A percentile compares a stretch with the other conserved stretches of the same genome.
These are phyloP conservation scores for Monascus purpureus DNA, from an alignment of 495 filamentous ascomycete species.

Conservation along the genomic window DNA sequence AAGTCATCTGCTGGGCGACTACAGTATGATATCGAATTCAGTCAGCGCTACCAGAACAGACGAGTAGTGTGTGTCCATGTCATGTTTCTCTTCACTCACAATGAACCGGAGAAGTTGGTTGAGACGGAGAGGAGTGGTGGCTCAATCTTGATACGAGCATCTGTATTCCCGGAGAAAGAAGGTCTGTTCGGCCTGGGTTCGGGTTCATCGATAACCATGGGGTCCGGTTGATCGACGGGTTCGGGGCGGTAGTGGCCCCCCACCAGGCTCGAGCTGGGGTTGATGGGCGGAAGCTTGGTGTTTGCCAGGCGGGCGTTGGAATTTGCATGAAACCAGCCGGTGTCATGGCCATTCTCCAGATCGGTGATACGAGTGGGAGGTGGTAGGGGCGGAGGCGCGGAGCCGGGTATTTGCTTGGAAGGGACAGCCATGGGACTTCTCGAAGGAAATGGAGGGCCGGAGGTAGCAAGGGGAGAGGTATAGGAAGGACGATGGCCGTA, in stretches of 20 bases:
- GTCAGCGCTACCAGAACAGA: no score
- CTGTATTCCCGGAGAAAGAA: slow-evolving; percentile 19
- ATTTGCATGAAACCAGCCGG: slow-evolving; percentile 48
- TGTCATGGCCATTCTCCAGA: slow-evolving; percentile 40
- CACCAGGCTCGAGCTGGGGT: slow-evolving; percentile 40
- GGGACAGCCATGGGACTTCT: slow-evolving; percentile 44
- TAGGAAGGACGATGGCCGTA: slow-evolving; percentile 10
- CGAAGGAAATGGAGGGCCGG: slow-evolving; percentile 21
- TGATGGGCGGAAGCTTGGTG: slow-evolving; percentile 30
- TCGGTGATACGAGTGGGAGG: slow-evolving; percentile 43
- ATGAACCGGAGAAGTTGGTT: slow-evolving; percentile 26
- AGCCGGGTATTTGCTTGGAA: slow-evolving; percentile 28
- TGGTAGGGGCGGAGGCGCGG: slow-evolving; percentile 47
- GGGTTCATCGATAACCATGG: slow-evolving; percentile 28
- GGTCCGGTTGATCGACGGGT: no score
- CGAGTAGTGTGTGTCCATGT: no score
- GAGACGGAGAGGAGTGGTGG: slow-evolving; percentile 26
- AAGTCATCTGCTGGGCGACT: slow-evolving; percentile 45
- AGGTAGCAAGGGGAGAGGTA: slow-evolving; percentile 12
- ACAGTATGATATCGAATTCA: no score
- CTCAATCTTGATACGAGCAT: slow-evolving; percentile 33
- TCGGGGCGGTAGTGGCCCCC: slow-evolving; percentile 29
- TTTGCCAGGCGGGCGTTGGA: slow-evolving; percentile 15
- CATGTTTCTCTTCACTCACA: no score
- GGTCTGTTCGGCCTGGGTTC: slow-evolving; percentile 19